Evolutionary conservation across 257 asterid species (phyloP), one percentile per base, ranked within the genome.

Genomic region (Gynochthodes officinalis): DNA sequence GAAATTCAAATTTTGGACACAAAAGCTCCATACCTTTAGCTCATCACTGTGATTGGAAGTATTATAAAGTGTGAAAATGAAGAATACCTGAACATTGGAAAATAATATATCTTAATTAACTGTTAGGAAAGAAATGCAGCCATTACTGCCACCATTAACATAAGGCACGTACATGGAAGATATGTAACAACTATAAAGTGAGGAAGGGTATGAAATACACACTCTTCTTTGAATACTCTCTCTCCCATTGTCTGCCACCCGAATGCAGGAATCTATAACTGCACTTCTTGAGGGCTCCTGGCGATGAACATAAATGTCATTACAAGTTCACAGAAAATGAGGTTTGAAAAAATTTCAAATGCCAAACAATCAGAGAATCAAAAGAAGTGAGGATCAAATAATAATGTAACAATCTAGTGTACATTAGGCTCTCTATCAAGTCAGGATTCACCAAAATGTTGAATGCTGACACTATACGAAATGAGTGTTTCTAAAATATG

Each of bases 261-360:
- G 87, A 68, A 94, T 91, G 91, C 96, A 91, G 74, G 97, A 88
- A 85, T 94, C 98, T 25, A 94, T 83, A 71, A 90, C 83, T 68
- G 99, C 97, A 83, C 99, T 94, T 82, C 95, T 88, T 71, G 90
- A 81, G 78, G 99, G 99, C 71, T 88, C 96, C 99, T 94, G 89
- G 52, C 21, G 76, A 61, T 79, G 64, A 60, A 44, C 37, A 40
- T 65, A 68, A 10, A 66, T 23, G 66, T 61, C 30, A 53, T 61
- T 64, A 55, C 67, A 53, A 80, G 70, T 44, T 65, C 27, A 67
- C 67, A 73, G 62, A 28, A 14, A 50, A 50, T 40, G 40, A 39
- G 50, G 58, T 57, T 73, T 39, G 21, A 8, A 42, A 50, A 63
- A 49, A 16, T 13, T 32, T 42, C 62, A 43, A 27, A 25, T 23